Base-by-base conservation (phyloP, 2,329 filamentous ascomycete species). In the Exophiala mesophila region DNA sequence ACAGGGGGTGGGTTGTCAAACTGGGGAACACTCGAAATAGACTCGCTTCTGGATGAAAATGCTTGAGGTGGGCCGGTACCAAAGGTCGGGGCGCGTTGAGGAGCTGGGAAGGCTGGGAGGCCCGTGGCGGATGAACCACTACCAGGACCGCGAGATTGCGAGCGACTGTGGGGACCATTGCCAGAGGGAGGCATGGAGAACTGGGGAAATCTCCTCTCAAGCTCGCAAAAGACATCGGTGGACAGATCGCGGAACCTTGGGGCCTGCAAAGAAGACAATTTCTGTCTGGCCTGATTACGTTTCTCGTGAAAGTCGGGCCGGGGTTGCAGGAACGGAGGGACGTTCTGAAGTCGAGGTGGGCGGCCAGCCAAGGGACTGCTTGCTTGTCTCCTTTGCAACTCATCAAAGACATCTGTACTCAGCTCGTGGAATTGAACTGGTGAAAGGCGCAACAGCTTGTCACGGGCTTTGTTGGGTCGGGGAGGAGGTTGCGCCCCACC, bases 401-500 rank as follows among this genome's bases (percentile, higher is more conserved):
- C 92, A 65, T 98, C 92, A 67, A 85, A 97, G 29, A 98, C 90
- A 67, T 98, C 92, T 44, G 90, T 97, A 66, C 89, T 96, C 50
- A 98, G 76, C 68, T 98, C 92, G 65, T 94, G 88, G 64, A 98
- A 97, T 64, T 98, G 92, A 19, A 94, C 87, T 1, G 84, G 74
- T 1, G 89, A 95, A 38, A 98, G 76, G 45, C 90, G 81, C 47
- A 96, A 74, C 44, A 97, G 75, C 73, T 98, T 98, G 66, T 97
- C 92, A 59, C 89, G 83, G 42, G 92, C 92, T 66, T 89, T 84
- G 66, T 94, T 95, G 19, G 87, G 82, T 35, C 55, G 50, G 13
- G 55, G 52, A 19, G 52, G 52, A 17, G 41, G 45, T 34, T 52
- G 47, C 24, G 41, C 35, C 18, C 39, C 48, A 15, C 53, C 55